A percentile compares a stretch with the other conserved stretches of the same genome.
Conservation (phyloP, 345 rosid genomes). For the Sisymbrium irio region DNA sequence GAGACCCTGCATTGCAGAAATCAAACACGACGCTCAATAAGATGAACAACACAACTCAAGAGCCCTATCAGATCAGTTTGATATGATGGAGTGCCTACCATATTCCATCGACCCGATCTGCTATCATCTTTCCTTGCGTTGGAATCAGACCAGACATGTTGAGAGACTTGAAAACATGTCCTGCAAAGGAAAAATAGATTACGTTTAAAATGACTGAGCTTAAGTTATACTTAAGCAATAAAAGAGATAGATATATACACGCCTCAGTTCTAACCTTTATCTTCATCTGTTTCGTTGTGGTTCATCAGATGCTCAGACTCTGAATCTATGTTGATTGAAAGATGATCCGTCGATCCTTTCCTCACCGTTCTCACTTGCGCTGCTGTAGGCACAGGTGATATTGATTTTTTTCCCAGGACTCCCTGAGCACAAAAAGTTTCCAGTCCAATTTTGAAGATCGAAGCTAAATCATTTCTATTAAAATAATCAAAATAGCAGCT, state of each 20-base stretch:
- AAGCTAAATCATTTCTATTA: background rate
- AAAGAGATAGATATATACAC: conserved; percentile 21
- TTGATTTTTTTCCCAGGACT: conserved; percentile 45
- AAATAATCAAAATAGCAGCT: conserved; percentile 3
- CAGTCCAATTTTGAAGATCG: background rate
- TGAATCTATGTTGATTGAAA: conserved; percentile 65
- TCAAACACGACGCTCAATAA: background rate
- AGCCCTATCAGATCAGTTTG: background rate
- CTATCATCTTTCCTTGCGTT: conserved; percentile 77
- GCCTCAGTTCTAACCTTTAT: conserved; percentile 54
- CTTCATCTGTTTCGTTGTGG: conserved; percentile 64
- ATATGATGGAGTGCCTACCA: conserved; percentile 49
- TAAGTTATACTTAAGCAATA: background rate
- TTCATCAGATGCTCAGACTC: conserved; percentile 62
- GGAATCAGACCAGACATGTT: conserved; percentile 85
- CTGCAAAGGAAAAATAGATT: conserved; percentile 39
- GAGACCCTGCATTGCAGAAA: conserved; percentile 61
- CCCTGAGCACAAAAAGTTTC: conserved; percentile 43
- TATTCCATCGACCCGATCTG: conserved; percentile 86
- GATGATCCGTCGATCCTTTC: conserved; percentile 89
- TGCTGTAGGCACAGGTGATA: conserved; percentile 63
- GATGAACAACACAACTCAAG: background rate
- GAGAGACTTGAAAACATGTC: conserved; percentile 83
- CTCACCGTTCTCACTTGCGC: conserved; percentile 73
- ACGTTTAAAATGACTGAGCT: background rate